Evolutionary conservation across 2,329 filamentous ascomycete species (phyloP).

Genomic region (Fusarium torulosum): DNA sequence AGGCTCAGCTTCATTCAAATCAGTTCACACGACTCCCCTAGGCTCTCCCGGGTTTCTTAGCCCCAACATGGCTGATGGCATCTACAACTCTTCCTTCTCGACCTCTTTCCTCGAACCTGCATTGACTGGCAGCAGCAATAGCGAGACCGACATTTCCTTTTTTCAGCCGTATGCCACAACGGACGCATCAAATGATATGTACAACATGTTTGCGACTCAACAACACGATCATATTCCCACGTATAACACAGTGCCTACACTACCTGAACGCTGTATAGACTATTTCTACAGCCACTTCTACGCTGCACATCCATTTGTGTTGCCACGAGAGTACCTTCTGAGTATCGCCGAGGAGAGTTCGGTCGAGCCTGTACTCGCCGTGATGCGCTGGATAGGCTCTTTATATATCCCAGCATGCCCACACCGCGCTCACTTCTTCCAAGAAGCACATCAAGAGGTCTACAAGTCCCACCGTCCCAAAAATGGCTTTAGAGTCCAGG

Average conservation of each 20-base stretch:
- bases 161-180: conserved; percentile 30
- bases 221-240: conserved; percentile 32
- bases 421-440: conserved; percentile 63
- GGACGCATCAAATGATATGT: conserved; percentile 45
- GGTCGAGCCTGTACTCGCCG: conserved; percentile 64
- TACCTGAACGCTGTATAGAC: conserved; percentile 67
- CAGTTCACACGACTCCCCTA: conserved; percentile 49
- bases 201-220: conserved; percentile 33
- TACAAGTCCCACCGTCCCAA: conserved; percentile 61
- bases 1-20: conserved; percentile 60
- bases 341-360: conserved; percentile 62
- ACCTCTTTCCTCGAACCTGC: conserved; percentile 21
- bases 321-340: conserved; percentile 65
- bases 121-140: conserved; percentile 13
- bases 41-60: conserved; percentile 48
- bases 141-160: conserved; percentile 24
- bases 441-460: conserved; percentile 67
- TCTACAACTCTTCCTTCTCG: conserved; percentile 41
- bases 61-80: conserved; percentile 25
- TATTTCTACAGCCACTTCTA: conserved; percentile 71
- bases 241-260: conserved; percentile 48
- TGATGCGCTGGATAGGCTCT: conserved; percentile 69
- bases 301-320: conserved; percentile 68
- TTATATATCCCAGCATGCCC: conserved; percentile 65
- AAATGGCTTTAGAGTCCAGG: conserved; percentile 78